These are phyloP conservation scores for Pseudoneurospora amorphoporcata DNA, from an alignment of 495 filamentous ascomycete species.

Conservation along the genomic window DNA sequence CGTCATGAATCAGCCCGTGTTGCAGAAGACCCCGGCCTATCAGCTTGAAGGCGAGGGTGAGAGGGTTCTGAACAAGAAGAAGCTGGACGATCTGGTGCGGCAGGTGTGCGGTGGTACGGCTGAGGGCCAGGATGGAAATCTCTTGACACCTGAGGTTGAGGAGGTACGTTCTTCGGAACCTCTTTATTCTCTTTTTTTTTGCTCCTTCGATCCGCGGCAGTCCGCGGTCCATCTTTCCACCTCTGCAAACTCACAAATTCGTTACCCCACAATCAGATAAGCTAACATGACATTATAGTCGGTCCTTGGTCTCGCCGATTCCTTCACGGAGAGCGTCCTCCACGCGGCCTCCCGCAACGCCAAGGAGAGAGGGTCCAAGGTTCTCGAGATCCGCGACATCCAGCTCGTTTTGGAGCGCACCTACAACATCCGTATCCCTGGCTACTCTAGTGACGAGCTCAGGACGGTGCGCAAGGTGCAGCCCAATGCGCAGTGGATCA, in stretches of 20 bases:
- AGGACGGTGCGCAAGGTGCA: slow-evolving; percentile 87
- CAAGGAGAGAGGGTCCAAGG: slow-evolving; percentile 80
- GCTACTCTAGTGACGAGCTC: slow-evolving; percentile 87
- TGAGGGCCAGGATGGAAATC: slow-evolving; percentile 55
- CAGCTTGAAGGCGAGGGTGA: slow-evolving; percentile 84
- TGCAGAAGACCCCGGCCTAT: slow-evolving; percentile 68
- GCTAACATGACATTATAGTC: slow-evolving; percentile 31
- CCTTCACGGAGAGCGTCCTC: slow-evolving; percentile 87
- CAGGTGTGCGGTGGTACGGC: slow-evolving; percentile 79
- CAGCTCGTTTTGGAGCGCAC: slow-evolving; percentile 92
- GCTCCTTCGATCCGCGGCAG: background rate
- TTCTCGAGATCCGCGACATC: slow-evolving; percentile 85
- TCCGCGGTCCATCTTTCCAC: background rate
- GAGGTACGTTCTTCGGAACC: slow-evolving; percentile 51
- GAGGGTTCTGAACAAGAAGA: slow-evolving; percentile 85
- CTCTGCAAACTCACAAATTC: background rate
- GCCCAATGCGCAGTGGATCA: slow-evolving; percentile 76
- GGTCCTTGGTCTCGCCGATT: slow-evolving; percentile 80
- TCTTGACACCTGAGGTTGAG: slow-evolving; percentile 82
- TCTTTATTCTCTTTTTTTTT: slow-evolving; percentile 5
- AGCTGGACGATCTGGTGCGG: slow-evolving; percentile 87
- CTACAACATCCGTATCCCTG: slow-evolving; percentile 96
- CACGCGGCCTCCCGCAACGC: slow-evolving; percentile 79
- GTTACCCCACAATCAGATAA: background rate
- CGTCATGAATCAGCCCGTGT: slow-evolving; percentile 75